phyloP scores from a whole-genome alignment of 169 alveolate species.

The Cytauxzoon felis region DNA sequence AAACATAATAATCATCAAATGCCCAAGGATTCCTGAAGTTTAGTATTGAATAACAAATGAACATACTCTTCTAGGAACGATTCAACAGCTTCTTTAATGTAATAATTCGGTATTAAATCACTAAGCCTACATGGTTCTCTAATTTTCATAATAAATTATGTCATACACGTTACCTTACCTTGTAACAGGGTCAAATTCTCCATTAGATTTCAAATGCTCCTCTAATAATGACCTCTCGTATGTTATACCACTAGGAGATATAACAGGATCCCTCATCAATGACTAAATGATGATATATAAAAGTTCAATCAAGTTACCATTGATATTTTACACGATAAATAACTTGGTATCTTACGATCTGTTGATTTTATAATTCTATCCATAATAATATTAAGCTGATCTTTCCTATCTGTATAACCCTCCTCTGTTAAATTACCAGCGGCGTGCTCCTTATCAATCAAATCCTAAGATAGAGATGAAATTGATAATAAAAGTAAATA shows the following conservation, averaged over 20 bases:
- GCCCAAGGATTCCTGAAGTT: constrained; percentile 62
- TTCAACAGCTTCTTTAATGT: constrained; percentile 76
- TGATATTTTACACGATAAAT: constrained; percentile 81
- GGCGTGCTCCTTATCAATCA: constrained; percentile 36
- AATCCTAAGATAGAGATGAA: background rate
- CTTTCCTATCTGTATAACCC: constrained; percentile 39
- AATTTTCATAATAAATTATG: background rate
- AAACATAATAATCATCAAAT: constrained; percentile 31
- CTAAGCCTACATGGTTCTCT: constrained; percentile 66
- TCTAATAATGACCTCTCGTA: constrained; percentile 75
- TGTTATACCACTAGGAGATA: constrained; percentile 81
- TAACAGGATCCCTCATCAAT: constrained; percentile 81
- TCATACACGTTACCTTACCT: constrained; percentile 45
- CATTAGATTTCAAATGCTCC: constrained; percentile 76
- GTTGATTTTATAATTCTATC: constrained; percentile 56
- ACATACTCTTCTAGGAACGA: constrained; percentile 67
- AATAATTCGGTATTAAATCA: constrained; percentile 74
- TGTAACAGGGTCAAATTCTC: constrained; percentile 78
- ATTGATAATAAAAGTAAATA: background rate
- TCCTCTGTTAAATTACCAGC: constrained; percentile 50
- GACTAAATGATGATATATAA: constrained; percentile 45
- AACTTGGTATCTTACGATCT: constrained; percentile 71
- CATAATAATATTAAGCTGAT: constrained; percentile 60
- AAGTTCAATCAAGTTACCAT: constrained; percentile 51
- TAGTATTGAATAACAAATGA: background rate